Evolutionary conservation across 75 land plant genomes (phyloP), one percentile per base, ranked within the genome.

Genomic region (Sequoiadendron giganteum): DNA sequence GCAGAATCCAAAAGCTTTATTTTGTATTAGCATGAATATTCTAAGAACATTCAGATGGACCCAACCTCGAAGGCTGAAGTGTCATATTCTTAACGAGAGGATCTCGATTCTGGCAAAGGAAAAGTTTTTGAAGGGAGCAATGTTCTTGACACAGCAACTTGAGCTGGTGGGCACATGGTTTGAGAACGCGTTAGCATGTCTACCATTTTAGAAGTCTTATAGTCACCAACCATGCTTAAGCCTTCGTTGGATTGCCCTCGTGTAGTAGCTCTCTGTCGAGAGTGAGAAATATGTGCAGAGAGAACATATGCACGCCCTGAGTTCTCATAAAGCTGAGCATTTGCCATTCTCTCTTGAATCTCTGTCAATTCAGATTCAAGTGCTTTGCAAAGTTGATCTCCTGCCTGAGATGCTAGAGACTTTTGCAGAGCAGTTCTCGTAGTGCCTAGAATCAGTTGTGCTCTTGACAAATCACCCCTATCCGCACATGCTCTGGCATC

Each of bases 261-360:
- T 8, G 90, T 90, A 13, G 91, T 90, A 16, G 91, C 91, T 32
- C 91, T 49, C 80, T 90, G 91, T 75, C 83, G 58, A 40, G 86
- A 86, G 86, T 90, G 91, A 79, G 91, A 90, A 52, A 90, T 90
- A 52, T 90, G 91, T 18, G 91, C 90, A 4, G 91, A 90, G 19
- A 90, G 80, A n/a, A 90, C 38, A 82, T 90, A 90, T 43, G 91
- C 90, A 38, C 90, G 91, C 16, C 90, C 91, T 42, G 90, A 85
- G 49, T 87, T 90, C 87, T 90, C 91, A 52, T 90, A 90, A 52
- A 89, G n/a, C 56, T 90, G 91, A 75, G 68, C 19, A 87, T 89
- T 90, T 86, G 88, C 91, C 90, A 90, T 88, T 83, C 91, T 85
- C 70, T 86, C 90, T 80, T 90, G 87, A 32, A 90, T 90, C 72